phyloP scores from a whole-genome alignment of 495 filamentous ascomycete genomes.

The Cryomyces minteri region DNA sequence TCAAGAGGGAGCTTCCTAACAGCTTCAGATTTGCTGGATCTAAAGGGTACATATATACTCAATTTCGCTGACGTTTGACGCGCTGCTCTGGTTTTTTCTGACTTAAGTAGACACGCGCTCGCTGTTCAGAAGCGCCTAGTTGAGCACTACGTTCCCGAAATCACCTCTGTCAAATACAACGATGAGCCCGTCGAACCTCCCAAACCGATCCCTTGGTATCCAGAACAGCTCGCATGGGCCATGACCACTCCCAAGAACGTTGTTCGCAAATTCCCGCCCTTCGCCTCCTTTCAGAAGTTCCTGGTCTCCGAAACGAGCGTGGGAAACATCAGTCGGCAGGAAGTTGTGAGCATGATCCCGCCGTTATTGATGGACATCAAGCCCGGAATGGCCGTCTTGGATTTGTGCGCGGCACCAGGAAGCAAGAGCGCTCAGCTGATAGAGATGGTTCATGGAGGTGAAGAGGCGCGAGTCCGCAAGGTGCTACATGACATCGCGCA shows the following conservation, averaged over 20 bases:
- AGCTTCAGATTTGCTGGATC: conserved; percentile 94
- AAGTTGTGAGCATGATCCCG: conserved; percentile 97
- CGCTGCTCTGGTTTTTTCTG: too few relatives aligned
- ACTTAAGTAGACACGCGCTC: conserved; percentile 48
- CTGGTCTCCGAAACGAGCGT: conserved; percentile 93
- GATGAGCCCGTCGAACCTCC: conserved; percentile 67
- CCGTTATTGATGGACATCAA: conserved; percentile 80
- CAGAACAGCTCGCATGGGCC: conserved; percentile 80
- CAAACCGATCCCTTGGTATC: conserved; percentile 69
- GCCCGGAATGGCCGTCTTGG: conserved; percentile 80
- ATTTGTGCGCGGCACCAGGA: conserved; percentile 90
- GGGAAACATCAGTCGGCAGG: conserved; percentile 92
- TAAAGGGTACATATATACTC: conserved; percentile 37
- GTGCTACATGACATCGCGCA: conserved; percentile 23
- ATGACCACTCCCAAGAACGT: conserved; percentile 95
- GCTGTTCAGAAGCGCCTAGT: conserved; percentile 69
- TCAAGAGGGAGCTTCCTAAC: conserved; percentile 74
- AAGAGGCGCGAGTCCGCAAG: conserved; percentile 62
- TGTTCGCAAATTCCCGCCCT: conserved; percentile 76
- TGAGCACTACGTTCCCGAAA: conserved; percentile 77
- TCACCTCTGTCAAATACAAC: conserved; percentile 61
- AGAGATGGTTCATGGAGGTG: conserved; percentile 81
- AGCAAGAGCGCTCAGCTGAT: conserved; percentile 93
- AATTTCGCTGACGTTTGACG: neutral
- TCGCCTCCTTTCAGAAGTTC: conserved; percentile 91